Conservation (phyloP, 163 green algal genomes). For the Chloromonas sp. region DNA sequence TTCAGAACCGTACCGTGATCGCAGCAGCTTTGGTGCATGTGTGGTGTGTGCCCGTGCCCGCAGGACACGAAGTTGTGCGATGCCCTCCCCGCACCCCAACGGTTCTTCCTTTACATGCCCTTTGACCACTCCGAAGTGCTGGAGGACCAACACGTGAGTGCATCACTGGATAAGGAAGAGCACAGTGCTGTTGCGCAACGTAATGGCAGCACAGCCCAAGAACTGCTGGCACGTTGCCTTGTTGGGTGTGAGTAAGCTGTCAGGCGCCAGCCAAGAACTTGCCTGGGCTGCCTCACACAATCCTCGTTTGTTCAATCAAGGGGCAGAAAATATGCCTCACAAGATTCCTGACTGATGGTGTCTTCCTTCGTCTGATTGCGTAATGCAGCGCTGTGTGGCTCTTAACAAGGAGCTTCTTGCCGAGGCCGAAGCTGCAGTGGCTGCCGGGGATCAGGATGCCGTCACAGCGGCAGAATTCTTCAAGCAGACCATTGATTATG, state of each 20-base stretch:
- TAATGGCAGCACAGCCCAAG: slow-evolving; percentile 3
- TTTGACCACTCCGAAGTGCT: slow-evolving; percentile 45
- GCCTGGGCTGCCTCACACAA: too few species aligned
- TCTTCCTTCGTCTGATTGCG: too few species aligned
- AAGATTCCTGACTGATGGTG: too few species aligned
- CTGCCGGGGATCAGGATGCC: background rate
- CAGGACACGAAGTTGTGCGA: slow-evolving; percentile 12
- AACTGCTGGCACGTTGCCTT: too few species aligned
- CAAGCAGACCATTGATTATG: slow-evolving; percentile 15
- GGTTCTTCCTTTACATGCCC: slow-evolving; percentile 33
- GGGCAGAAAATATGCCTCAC: too few species aligned
- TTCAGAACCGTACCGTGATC: too few species aligned
- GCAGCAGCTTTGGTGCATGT: too few species aligned
- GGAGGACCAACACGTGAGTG: slow-evolving; percentile 12
- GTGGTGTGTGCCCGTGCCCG: background rate
- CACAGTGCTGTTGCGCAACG: background rate
- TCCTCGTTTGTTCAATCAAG: too few species aligned
- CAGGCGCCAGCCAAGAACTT: too few species aligned
- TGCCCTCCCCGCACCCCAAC: slow-evolving; percentile 21
- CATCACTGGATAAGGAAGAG: background rate
- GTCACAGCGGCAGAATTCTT: slow-evolving; percentile 7
- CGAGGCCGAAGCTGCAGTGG: background rate
- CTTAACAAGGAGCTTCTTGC: too few species aligned
- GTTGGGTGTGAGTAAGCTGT: too few species aligned
- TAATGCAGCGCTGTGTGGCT: too few species aligned